phyloP scores from a whole-genome alignment of 768 basidiomycete genomes.

The Daedalea quercina region DNA sequence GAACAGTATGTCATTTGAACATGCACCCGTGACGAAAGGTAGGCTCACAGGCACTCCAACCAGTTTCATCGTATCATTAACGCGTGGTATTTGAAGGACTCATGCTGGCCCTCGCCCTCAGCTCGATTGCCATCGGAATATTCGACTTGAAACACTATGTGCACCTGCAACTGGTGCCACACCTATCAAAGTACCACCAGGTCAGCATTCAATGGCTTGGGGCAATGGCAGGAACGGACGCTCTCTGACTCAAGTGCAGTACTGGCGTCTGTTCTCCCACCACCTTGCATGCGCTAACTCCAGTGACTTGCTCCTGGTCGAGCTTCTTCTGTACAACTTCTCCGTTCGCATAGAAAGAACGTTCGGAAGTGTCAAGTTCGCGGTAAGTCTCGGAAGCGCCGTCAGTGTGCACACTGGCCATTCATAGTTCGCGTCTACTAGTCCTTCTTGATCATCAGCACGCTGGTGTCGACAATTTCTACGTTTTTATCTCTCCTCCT shows the following conservation, averaged over 20 bases:
- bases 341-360: slow-evolving; percentile 72
- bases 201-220: slow-evolving; percentile 32
- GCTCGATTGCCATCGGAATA: slow-evolving; percentile 68
- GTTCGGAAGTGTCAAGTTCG: slow-evolving; percentile 85
- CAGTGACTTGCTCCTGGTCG: slow-evolving; percentile 74
- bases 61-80: too few relatives aligned
- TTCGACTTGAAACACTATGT: slow-evolving; percentile 88
- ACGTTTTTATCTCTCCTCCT: slow-evolving; percentile 62
- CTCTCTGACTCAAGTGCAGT: slow-evolving; percentile 43
- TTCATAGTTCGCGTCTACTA: background rate
- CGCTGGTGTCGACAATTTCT: slow-evolving; percentile 56
- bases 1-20: slow-evolving; percentile 85
- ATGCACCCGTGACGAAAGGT: slow-evolving; percentile 86
- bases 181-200: slow-evolving; percentile 87
- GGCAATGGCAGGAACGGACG: slow-evolving; percentile 5
- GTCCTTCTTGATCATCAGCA: slow-evolving; percentile 44
- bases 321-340: slow-evolving; percentile 66
- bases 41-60: background rate
- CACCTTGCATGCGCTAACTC: slow-evolving; percentile 79
- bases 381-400: slow-evolving; percentile 40
- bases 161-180: slow-evolving; percentile 83
- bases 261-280: slow-evolving; percentile 76
- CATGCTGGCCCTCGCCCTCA: slow-evolving; percentile 65
- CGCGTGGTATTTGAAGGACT: slow-evolving; percentile 41
- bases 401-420: background rate